Conservation (phyloP, 1,284 basidiomycete genomes). For the Puccinia coronata region DNA sequence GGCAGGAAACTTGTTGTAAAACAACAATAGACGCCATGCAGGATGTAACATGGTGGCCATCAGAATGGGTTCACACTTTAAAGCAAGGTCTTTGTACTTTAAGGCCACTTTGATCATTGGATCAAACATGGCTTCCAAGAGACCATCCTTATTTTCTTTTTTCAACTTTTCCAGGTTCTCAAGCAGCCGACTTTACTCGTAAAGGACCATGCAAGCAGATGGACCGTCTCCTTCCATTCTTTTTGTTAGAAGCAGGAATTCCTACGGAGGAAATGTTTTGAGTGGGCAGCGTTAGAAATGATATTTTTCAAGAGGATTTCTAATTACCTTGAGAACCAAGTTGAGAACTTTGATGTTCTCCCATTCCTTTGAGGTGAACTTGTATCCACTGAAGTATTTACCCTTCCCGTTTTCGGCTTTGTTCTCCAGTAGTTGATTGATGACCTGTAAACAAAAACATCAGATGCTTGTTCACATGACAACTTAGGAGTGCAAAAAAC, state of each 20-base stretch:
- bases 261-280: neutral
- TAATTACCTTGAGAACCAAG: neutral
- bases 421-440: neutral
- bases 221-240: slow-evolving; percentile 8
- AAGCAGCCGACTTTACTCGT: neutral
- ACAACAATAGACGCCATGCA: neutral
- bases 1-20: neutral
- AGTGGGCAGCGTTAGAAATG: neutral
- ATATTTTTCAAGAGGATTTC: neutral
- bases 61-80: neutral
- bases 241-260: neutral
- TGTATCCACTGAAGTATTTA: no score
- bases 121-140: slow-evolving; percentile 18
- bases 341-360: neutral
- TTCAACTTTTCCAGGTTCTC: neutral
- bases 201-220: neutral
- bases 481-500: neutral
- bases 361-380: no score
- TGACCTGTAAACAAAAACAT: neutral
- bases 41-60: neutral
- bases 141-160: neutral
- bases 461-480: neutral
- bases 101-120: neutral
- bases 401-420: neutral
- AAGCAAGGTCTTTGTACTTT: neutral